Base-by-base conservation (phyloP, 768 basidiomycete genomes). In the Hortiboletus flavorubellus region DNA sequence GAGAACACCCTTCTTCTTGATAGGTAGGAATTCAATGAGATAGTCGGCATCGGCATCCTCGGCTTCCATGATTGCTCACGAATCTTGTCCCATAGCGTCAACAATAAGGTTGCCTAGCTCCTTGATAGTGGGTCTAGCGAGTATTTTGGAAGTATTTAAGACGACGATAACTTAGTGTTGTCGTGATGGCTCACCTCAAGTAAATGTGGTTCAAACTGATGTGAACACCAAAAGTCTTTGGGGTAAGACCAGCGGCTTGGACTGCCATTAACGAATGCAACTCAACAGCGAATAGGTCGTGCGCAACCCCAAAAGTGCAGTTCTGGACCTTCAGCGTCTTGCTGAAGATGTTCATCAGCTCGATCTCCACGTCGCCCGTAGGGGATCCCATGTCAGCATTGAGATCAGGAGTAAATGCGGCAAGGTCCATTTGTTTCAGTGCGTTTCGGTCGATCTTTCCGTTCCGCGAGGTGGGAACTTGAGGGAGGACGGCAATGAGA, bases 241-340 rank as follows among this genome's bases (percentile, higher is more conserved):
- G 65, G 29, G 69, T 50, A 29, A 64, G 10, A 35, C 68, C 68
- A 45, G 68, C 68, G 1, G 66, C 68, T 53, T 69, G 68, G n/a
- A 69, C 68, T 10, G 68, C 68, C 68, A 69, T 69, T 46, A 69
- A 46, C 23, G 68, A 68, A 55, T 69, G 69, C 60, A 69, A 42
- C 29, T 68, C 68, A 15, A 69, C 54, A 15, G 68, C 67, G 41
- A 69, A 69, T 21, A 69, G 51, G 43, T 69, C 68, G n/a, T 68
- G 68, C 8, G 58, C 60, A 21, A 62, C 64, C 16, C 68, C 68
- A 29, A 69, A 69, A 16, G 51, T 44, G 30, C 60, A 54, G 39
- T 51, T 59, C 8, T 58, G 59, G 18, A 62, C 55, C 50, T 63
- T 69, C 46, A 68, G 46, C 15, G 52, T 46, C 55, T 61, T 62